Conservation (phyloP, 106 monocot species). For the Dioscorea dumetorum region DNA sequence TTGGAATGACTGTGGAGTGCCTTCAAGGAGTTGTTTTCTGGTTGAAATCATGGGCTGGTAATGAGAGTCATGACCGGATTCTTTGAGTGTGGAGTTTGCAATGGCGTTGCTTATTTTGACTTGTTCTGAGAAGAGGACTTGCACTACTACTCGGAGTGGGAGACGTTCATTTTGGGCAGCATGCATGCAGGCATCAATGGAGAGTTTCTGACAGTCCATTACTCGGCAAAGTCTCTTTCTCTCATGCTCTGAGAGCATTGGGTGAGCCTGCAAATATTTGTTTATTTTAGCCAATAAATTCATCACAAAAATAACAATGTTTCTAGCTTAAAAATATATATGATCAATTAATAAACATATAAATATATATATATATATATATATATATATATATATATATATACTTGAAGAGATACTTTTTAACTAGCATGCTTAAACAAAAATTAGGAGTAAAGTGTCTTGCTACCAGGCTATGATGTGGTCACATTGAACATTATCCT, state of each 20-base stretch:
- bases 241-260: constrained; percentile 83
- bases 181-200: constrained; percentile 97
- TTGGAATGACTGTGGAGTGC: constrained; percentile 87
- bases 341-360: too few species aligned
- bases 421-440: too few species aligned
- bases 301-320: too few species aligned
- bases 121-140: constrained; percentile 96
- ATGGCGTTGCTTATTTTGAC: constrained; percentile 91
- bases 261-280: constrained; percentile 49
- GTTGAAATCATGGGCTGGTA: constrained; percentile 48
- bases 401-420: too few species aligned
- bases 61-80: constrained; percentile 9
- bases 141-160: constrained; percentile 83
- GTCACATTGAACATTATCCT: too few species aligned
- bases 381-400: too few species aligned
- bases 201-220: constrained; percentile 99
- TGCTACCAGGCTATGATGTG: too few species aligned
- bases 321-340: too few species aligned
- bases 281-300: too few species aligned
- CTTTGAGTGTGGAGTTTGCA: constrained; percentile 52
- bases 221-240: constrained; percentile 88
- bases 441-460: too few species aligned
- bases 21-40: constrained; percentile 64
- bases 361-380: too few species aligned
- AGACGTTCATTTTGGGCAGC: constrained; percentile 97